phyloP scores from a whole-genome alignment of 371 early-diverging fungal genomes.

The Choanephora cucurbitarum region DNA sequence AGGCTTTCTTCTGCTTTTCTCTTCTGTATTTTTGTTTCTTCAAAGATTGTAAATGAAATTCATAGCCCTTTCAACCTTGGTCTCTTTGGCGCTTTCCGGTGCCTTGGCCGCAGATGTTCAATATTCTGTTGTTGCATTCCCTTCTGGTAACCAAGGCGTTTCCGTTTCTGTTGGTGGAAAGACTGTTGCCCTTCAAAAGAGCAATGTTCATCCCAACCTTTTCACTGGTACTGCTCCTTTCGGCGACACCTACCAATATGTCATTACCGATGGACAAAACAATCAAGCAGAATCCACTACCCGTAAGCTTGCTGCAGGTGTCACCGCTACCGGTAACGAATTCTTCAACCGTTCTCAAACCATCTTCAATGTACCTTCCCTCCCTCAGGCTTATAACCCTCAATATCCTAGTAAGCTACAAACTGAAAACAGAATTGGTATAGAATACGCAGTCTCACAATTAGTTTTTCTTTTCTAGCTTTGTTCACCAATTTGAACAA shows the following conservation, averaged over 20 bases:
- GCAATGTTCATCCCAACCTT: conserved; percentile 34
- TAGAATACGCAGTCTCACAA: not conserved
- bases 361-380: conserved; percentile 40
- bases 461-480: conserved; percentile 20
- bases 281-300: conserved; percentile 27
- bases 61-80: conserved; percentile 14
- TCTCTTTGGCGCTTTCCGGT: conserved; percentile 13
- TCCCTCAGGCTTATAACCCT: conserved; percentile 58
- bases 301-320: conserved; percentile 41
- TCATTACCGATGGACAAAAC: conserved; percentile 20
- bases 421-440: not conserved
- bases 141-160: conserved; percentile 29
- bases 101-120: conserved; percentile 35
- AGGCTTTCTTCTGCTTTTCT: conserved; percentile 4
- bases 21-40: conserved; percentile 2
- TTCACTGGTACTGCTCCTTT: conserved; percentile 42
- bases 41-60: conserved; percentile 17
- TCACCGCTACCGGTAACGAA: conserved; percentile 52
- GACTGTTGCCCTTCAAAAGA: conserved; percentile 24
- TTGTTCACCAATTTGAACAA: conserved; percentile 33
- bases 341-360: conserved; percentile 54
- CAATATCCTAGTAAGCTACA: conserved; percentile 42
- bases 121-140: conserved; percentile 48
- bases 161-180: conserved; percentile 40
- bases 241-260: conserved; percentile 40